Base-by-base conservation (phyloP, 2,329 filamentous ascomycete genomes). In the Hymenoscyphus scutula region DNA sequence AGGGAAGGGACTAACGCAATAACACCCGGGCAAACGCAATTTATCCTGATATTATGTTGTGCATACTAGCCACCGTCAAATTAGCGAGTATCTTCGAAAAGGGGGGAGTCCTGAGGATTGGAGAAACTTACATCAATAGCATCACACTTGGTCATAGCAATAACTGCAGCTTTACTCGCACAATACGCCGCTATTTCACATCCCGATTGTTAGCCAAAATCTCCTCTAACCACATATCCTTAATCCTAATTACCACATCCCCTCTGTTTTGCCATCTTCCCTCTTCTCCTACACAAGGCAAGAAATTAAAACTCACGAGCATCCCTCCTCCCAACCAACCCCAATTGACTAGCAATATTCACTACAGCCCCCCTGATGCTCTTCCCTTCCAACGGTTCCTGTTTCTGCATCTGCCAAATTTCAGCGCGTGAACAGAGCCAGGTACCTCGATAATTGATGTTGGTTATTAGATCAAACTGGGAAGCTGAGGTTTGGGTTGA, bases 21-120 rank as follows among this genome's bases (percentile, higher is more conserved):
- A 1, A 80, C 71, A 19, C 79, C 79, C 1, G 78, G 79, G 61
- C 78, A 81, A 15, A 81, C 76, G 58, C 76, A 79, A 60, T 81
- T 81, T 53, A 81, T 72, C 2, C 79, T 68, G 61, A 82, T 80
- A 38, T 76, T 75, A 41, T 80, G 70, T 38, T 78, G 74, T 2
- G 78, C 75, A 65, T 80, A 81, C 78, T 79, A 41, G 13, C 1
- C 2, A 19, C 56, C 10, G 56, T 55, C 11, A 60, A 48, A 25
- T 48, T 25, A 48, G 41, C 41, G 41, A 48, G n/a, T 7, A 3
- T 48, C 19, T 19, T 19, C 23, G 37, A 25, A 59, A 32, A 56
- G 2, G 13, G 53, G 10, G 32, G 13, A 48, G 5, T 5, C 13
- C 5, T 23, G 2, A 23, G 48, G 23, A 15, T 32, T 30, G n/a